Percentiles rank a stretch among this genome's conserved stretches.
Evolutionary conservation across 768 basidiomycete genomes (phyloP).

Genomic region (Gautieria morchelliformis): DNA sequence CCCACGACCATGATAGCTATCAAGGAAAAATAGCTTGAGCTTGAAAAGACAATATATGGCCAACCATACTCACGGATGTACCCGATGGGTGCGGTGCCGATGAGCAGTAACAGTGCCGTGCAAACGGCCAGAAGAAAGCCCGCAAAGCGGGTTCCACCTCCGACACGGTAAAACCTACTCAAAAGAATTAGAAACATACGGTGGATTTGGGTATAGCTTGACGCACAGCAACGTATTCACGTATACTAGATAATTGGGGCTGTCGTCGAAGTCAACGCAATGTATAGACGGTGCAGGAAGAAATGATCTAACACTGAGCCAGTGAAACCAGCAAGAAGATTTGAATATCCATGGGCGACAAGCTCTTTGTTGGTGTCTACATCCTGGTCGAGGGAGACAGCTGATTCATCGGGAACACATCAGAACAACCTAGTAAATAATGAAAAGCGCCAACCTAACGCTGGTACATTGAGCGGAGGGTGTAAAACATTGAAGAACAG

Average conservation of each 20-base stretch:
- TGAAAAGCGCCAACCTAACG: slow-evolving; percentile 45
- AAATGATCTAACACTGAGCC: slow-evolving; percentile 63
- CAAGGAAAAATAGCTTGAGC: background rate
- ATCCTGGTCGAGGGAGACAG: slow-evolving; percentile 82
- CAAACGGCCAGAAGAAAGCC: slow-evolving; percentile 78
- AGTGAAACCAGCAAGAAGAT: slow-evolving; percentile 67
- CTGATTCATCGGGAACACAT: slow-evolving; percentile 24
- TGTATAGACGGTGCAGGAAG: background rate
- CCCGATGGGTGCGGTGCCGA: slow-evolving; percentile 85
- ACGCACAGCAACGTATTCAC: slow-evolving; percentile 73
- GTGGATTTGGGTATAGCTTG: slow-evolving; percentile 5
- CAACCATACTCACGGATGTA: slow-evolving; percentile 56
- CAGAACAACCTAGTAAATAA: background rate
- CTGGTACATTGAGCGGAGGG: slow-evolving; percentile 83
- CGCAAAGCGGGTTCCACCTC: slow-evolving; percentile 75
- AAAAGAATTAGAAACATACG: slow-evolving; percentile 12
- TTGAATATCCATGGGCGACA: slow-evolving; percentile 86
- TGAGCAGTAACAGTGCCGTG: slow-evolving; percentile 59
- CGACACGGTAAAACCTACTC: slow-evolving; percentile 80
- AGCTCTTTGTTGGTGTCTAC: slow-evolving; percentile 90
- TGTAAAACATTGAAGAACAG: slow-evolving; percentile 81
- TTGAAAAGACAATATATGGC: slow-evolving; percentile 20
- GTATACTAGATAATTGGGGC: slow-evolving; percentile 82
- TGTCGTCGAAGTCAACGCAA: slow-evolving; percentile 18
- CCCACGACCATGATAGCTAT: slow-evolving; percentile 86